Base-by-base conservation (phyloP, 805 yeast species). In the Metschnikowia vanudenii region DNA sequence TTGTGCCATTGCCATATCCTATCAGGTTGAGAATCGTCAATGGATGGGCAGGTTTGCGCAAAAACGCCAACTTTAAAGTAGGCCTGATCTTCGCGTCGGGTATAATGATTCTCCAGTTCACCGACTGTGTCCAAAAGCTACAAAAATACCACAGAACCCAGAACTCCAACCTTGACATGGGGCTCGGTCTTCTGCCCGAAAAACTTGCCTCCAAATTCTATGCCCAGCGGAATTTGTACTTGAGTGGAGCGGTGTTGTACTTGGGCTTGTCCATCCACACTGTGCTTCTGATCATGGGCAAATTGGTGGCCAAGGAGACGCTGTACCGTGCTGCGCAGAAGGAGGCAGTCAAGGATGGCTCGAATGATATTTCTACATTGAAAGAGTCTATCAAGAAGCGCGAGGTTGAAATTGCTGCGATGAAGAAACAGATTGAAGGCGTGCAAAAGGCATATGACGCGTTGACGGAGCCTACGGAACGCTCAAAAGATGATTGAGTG, bases 171-270 rank as follows among this genome's bases (percentile, higher is more conserved):
- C 63, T 41, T 37, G 44, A 42, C 3, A 31, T 44, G 44, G 48
- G 47, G 4, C 45, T 39, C 4, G 50, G 41, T 14, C 65, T 75
- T 38, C 69, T 75, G 35, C 63, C 70, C 32, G 85, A 82, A 18
- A 76, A 72, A 50, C 63, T 80, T 52, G 86, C 85, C 4, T 68
- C 79, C 39, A 78, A 81, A 50, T 81, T 83, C 47, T 82, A 80
- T 55, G 73, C 82, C 33, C 87, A 82, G 61, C 71, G 88, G 59
- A 82, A 82, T 53, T 68, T 80, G 35, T 82, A 82, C 59, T 71
- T 82, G 45, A 74, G 81, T 13, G 88, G 87, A 8, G 84, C 83
- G 8, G 82, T 81, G 4, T 62, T 82, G 48, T 82, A 78, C 61
- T 72, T 80, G 56, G 70, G 67, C 47, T 52, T 81, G 39, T 79